phyloP scores from a whole-genome alignment of 164 flowering plant genomes.

The Taxillus chinensis region DNA sequence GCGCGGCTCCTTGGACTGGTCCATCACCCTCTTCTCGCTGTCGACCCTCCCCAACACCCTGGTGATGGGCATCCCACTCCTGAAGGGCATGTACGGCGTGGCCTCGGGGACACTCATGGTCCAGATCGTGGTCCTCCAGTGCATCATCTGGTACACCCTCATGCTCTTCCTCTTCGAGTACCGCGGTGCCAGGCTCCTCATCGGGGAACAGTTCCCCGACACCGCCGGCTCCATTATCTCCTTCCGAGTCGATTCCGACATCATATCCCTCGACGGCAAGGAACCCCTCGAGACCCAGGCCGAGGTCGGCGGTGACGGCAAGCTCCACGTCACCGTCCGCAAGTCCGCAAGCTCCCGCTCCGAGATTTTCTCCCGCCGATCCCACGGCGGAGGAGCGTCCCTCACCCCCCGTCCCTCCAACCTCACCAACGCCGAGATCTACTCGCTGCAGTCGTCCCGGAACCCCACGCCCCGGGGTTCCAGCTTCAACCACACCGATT shows the following conservation, averaged over 20 bases:
- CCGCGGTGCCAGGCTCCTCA: conserved; percentile 68
- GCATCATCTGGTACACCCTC: conserved; percentile 91
- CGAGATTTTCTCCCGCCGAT: conserved; percentile 54
- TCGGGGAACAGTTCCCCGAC: conserved; percentile 83
- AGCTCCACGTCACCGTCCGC: conserved; percentile 73
- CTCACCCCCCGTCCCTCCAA: conserved; percentile 74
- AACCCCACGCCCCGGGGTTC: conserved; percentile 86
- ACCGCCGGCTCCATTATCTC: conserved; percentile 81
- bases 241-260: conserved; percentile 67
- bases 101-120: conserved; percentile 68
- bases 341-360: conserved; percentile 71
- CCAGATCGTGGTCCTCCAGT: conserved; percentile 77
- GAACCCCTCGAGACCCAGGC: conserved; percentile 78
- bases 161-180: conserved; percentile 85
- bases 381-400: conserved; percentile 33
- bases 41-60: conserved; percentile 87
- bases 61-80: conserved; percentile 84
- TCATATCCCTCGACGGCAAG: conserved; percentile 69
- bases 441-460: conserved; percentile 72
- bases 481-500: conserved; percentile 75
- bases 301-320: conserved; percentile 79
- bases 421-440: conserved; percentile 83
- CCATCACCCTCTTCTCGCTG: conserved; percentile 78
- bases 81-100: conserved; percentile 83
- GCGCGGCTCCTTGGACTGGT: conserved; percentile 68